Evolutionary conservation across 1,284 basidiomycete genomes (phyloP).

Genomic region (Nidula niveotomentosa): DNA sequence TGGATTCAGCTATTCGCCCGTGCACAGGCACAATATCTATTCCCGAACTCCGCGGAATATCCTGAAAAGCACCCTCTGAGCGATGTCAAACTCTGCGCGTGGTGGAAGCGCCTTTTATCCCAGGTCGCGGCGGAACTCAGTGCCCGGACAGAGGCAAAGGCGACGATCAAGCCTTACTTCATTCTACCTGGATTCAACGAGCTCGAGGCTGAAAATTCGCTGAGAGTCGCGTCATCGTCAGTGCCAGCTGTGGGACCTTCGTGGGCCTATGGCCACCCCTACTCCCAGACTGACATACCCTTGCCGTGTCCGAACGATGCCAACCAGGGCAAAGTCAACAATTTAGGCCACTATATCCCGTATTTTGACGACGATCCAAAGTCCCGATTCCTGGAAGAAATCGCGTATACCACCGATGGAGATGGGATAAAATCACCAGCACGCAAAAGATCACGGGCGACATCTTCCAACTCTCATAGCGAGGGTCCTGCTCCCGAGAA

Average conservation of each 20-base stretch:
- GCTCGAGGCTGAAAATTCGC: slow-evolving; percentile 65
- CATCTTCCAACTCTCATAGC: slow-evolving; percentile 10
- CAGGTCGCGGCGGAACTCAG: slow-evolving; percentile 44
- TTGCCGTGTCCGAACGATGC: slow-evolving; percentile 51
- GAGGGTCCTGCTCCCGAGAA: background rate
- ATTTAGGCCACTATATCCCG: slow-evolving; percentile 79
- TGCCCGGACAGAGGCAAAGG: slow-evolving; percentile 17
- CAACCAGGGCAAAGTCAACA: slow-evolving; percentile 23
- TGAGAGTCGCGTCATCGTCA: slow-evolving; percentile 41
- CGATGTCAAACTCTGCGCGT: slow-evolving; percentile 83
- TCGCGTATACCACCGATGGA: slow-evolving; percentile 68
- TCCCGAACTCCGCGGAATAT: slow-evolving; percentile 86
- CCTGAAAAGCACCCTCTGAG: slow-evolving; percentile 73
- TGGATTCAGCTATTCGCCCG: slow-evolving; percentile 93
- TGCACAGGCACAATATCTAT: slow-evolving; percentile 90
- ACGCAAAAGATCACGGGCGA: slow-evolving; percentile 48
- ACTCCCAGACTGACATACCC: slow-evolving; percentile 55
- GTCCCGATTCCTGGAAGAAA: slow-evolving; percentile 86
- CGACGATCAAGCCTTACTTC: slow-evolving; percentile 52
- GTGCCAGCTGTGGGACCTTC: slow-evolving; percentile 12
- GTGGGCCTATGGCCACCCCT: slow-evolving; percentile 82
- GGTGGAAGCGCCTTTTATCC: slow-evolving; percentile 86
- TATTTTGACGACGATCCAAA: slow-evolving; percentile 94
- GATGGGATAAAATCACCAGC: slow-evolving; percentile 61
- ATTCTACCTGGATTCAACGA: slow-evolving; percentile 74